phyloP scores from a whole-genome alignment of 1,139 yeast genomes.

The Candida sp. region DNA sequence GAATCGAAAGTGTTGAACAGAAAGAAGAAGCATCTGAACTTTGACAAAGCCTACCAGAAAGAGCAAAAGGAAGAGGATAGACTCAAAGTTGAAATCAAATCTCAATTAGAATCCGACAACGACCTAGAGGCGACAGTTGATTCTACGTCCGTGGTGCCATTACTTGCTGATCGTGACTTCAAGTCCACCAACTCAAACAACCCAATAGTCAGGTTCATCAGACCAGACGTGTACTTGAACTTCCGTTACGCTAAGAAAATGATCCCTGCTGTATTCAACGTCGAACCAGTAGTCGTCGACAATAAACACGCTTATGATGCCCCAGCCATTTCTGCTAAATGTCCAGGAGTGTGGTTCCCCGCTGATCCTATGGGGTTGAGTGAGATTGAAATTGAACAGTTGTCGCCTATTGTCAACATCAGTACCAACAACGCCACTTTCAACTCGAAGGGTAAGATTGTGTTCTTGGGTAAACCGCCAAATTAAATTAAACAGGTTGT shows the following conservation, averaged over 20 bases:
- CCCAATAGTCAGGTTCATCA: constrained; percentile 50
- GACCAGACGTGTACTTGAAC: constrained; percentile 69
- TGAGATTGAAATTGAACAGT: constrained; percentile 54
- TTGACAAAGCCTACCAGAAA: constrained; percentile 16
- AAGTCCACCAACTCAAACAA: constrained; percentile 33
- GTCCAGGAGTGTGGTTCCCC: constrained; percentile 89
- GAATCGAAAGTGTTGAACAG: constrained; percentile 32
- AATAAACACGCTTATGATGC: constrained; percentile 58
- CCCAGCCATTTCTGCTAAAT: constrained; percentile 69
- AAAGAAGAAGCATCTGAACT: constrained; percentile 15
- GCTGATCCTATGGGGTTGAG: constrained; percentile 86
- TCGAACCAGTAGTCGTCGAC: constrained; percentile 32
- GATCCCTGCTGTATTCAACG: constrained; percentile 53
- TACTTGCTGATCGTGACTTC: constrained; percentile 59
- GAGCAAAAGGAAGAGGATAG: constrained; percentile 21
- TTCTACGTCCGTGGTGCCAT: constrained; percentile 31
- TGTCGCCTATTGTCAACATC: constrained; percentile 49
- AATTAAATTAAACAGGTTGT: constrained; percentile 12
- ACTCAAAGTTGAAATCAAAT: constrained; percentile 18
- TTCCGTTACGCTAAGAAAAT: constrained; percentile 56
- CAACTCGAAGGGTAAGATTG: constrained; percentile 58
- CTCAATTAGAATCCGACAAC: constrained; percentile 25
- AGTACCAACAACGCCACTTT: constrained; percentile 72
- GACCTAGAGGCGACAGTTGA: constrained; percentile 11
- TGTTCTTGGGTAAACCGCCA: constrained; percentile 67